Evolutionary conservation across 495 filamentous ascomycete species (phyloP).

Genomic region (Neurospora sp.): DNA sequence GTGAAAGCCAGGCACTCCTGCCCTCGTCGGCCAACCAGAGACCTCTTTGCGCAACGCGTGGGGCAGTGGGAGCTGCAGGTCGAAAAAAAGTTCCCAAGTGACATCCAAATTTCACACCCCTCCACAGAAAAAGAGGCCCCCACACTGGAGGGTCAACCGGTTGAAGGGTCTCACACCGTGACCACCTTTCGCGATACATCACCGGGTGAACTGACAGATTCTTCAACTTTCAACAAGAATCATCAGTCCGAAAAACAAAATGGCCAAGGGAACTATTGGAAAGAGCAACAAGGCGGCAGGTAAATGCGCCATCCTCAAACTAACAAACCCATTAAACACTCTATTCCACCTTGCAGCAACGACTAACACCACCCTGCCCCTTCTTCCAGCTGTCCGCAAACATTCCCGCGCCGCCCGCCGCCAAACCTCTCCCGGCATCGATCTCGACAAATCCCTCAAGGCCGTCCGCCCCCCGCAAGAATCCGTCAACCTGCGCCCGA

Average conservation of each 20-base stretch:
- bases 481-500: slow-evolving; percentile 40
- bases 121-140: not conserved
- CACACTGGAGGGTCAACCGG: not conserved
- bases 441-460: slow-evolving; percentile 68
- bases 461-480: slow-evolving; percentile 45
- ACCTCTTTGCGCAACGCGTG: not conserved
- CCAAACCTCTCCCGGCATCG: slow-evolving; percentile 57
- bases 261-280: slow-evolving; percentile 32
- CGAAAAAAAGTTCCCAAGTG: not conserved
- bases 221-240: not conserved
- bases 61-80: not conserved
- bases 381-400: slow-evolving; percentile 28
- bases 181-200: not conserved
- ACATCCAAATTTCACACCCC: not conserved
- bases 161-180: not conserved
- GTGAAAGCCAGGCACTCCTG: not conserved
- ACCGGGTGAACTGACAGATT: not conserved
- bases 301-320: slow-evolving; percentile 4
- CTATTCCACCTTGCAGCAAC: not conserved
- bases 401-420: slow-evolving; percentile 69
- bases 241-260: slow-evolving; percentile 7
- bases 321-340: not conserved
- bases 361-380: not conserved
- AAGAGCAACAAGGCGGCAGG: slow-evolving; percentile 27
- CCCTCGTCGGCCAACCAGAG: not conserved